Base-by-base conservation (phyloP, 2,329 filamentous ascomycete species). In the Aspergillus fischeri region DNA sequence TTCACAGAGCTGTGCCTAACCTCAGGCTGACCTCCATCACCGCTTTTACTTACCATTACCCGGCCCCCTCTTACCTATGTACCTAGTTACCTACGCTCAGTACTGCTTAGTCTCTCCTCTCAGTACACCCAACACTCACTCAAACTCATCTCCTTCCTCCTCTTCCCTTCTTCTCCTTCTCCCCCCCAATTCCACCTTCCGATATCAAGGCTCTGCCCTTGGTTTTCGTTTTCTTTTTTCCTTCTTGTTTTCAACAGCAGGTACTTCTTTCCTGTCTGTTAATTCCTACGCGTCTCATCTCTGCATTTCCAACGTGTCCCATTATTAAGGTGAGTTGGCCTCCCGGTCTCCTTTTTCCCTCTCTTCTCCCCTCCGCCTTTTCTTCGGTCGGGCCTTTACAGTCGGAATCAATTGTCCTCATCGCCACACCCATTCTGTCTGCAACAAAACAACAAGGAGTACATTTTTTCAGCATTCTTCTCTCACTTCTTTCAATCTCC, bases 181-280 rank as follows among this genome's bases (percentile, higher is more conserved):
- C 52, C 53, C 49, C 49, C 53, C 49, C 28, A 50, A 53, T 57
- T 57, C 51, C 58, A 56, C 56, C 56, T 59, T 60, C 58, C 38
- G 53, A 56, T 60, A 63, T 64, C 63, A 60, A 65, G 64, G 60
- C 59, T 38, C 55, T 52, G 57, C 55, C 62, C 58, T 63, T 65
- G 60, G 54, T 57, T 53, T 50, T 49, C 48, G n/a, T 57, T 58
- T 51, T 24, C 27, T 28, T 54, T 56, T 58, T 52, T 28, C 41
- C 27, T 49, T 56, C 54, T 29, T 42, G 49, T 35, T 55, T 21
- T 58, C 52, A 27, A 45, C 44, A 27, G 44, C 44, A 47, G 42
- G 53, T 55, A 49, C 49, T 52, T 52, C 49, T 51, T 49, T 49
- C 50, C 52, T 50, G 51, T 47, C 25, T 35, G 35, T 51, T 52